phyloP scores from a whole-genome alignment of 208 protist species.

The Trypanosoma boissoni region DNA sequence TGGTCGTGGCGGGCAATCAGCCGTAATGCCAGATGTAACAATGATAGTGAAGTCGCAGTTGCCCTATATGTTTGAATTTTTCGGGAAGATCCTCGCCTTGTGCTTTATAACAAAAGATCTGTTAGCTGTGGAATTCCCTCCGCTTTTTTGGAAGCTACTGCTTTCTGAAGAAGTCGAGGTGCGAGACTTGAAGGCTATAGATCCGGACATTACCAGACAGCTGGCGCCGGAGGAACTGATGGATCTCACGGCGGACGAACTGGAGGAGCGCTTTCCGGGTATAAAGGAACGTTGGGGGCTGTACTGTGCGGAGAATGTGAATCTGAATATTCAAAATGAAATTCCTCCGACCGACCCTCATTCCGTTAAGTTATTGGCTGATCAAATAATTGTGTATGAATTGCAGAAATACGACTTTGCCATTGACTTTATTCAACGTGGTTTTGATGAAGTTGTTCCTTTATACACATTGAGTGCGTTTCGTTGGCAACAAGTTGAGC shows the following conservation, averaged over 20 bases:
- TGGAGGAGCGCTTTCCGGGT: conserved; percentile 82
- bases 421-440: conserved; percentile 71
- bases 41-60: conserved; percentile 56
- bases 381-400: conserved; percentile 57
- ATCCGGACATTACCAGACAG: conserved; percentile 52
- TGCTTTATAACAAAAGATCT: conserved; percentile 89
- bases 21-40: conserved; percentile 70
- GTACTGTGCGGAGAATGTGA: conserved; percentile 41
- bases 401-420: conserved; percentile 62
- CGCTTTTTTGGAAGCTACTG: conserved; percentile 92
- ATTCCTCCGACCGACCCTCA: conserved; percentile 53
- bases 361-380: conserved; percentile 50
- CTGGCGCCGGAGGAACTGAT: conserved; percentile 61
- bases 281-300: conserved; percentile 45
- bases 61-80: conserved; percentile 91
- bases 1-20: conserved; percentile 53
- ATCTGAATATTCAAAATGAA: conserved; percentile 29
- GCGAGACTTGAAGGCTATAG: conserved; percentile 59
- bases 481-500: conserved; percentile 82
- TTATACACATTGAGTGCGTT: conserved; percentile 83
- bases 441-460: conserved; percentile 80
- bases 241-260: conserved; percentile 62
- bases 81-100: conserved; percentile 92
- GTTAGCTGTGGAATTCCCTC: conserved; percentile 90
- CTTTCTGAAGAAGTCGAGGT: conserved; percentile 57